Evolutionary conservation across 2,329 filamentous ascomycete species (phyloP).

Genomic region (Botrytis byssoidea): DNA sequence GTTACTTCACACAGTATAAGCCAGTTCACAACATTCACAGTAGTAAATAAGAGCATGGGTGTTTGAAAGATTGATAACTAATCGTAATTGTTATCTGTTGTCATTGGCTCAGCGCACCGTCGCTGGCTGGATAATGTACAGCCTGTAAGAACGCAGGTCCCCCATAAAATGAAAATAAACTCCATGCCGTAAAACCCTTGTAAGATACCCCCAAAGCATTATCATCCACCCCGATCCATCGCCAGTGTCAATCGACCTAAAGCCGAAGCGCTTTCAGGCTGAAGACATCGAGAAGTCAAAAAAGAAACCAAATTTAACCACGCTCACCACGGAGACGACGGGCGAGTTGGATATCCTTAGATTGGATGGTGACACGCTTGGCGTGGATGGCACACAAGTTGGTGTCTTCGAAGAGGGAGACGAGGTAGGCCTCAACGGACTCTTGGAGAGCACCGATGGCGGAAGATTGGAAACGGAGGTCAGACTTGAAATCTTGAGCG

Average conservation of each 20-base stretch:
- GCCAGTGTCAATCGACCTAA: slow-evolving; percentile 17
- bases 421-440: slow-evolving; percentile 97
- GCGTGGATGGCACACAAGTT: slow-evolving; percentile 98
- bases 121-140: slow-evolving; percentile 38
- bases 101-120: slow-evolving; percentile 35
- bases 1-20: too few species aligned
- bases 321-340: slow-evolving; percentile 92
- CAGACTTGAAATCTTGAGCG: slow-evolving; percentile 91
- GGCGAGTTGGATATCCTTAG: slow-evolving; percentile 85
- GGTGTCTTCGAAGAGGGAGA: slow-evolving; percentile 97
- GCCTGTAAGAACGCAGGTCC: slow-evolving; percentile 24
- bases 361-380: slow-evolving; percentile 96
- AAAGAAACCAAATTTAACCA: slow-evolving; percentile 57
- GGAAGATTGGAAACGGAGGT: slow-evolving; percentile 96
- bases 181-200: slow-evolving; percentile 32
- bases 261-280: slow-evolving; percentile 25
- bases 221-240: slow-evolving; percentile 28
- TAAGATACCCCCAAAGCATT: slow-evolving; percentile 35
- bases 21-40: background rate
- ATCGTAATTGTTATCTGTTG: slow-evolving; percentile 25
- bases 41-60: background rate
- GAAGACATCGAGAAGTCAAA: slow-evolving; percentile 21
- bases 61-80: slow-evolving; percentile 28
- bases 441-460: slow-evolving; percentile 97
- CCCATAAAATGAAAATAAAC: slow-evolving; percentile 29